Evolutionary conservation across 2,329 filamentous ascomycete genomes (phyloP), one percentile per base, ranked within the genome.

Genomic region (Xylaria sp.): DNA sequence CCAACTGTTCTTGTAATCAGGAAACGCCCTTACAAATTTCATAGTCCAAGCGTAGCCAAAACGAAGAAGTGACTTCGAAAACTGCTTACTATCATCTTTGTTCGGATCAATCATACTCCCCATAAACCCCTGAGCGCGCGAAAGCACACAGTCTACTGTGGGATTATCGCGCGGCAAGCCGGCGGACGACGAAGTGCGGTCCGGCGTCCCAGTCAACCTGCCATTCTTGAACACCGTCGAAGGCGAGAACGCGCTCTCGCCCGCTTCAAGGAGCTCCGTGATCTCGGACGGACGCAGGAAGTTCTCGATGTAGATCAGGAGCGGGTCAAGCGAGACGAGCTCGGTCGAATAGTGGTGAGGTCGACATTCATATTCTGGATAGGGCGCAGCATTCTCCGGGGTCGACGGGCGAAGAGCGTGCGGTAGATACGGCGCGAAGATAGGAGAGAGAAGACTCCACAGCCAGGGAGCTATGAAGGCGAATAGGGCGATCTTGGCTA

Each of bases 231-330:
- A 77, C 0, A 83, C 80, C 15, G 73, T 72, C 0, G 81, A 82
- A 0, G 81, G 81, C 2, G 76, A 73, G 72, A 84, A 83, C 10
- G 64, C 72, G 3, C 59, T 73, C 46, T 81, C 79, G 59, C 79
- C 80, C 1, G 78, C 78, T 18, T 72, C 69, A 20, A 84, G 78
- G 7, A 84, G 76, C 2, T 78, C 75, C 0, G 75, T 62, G 46
- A 80, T 80, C 70, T 84, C 82, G 28, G 65, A 20, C 0, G 79
- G 72, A 1, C 77, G 70, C 48, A 84, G 74, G 75, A 84, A 82
- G 63, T 78, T 70, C 73, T 81, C 80, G 76, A 84, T 82, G 72
- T 84, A 84, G 68, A 84, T 81, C 9, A 84, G 76, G 0, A 84
- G 75, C 1, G 82, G 82, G 51, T 82, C 80, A 23, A 82, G 76